Evolutionary conservation across 1,284 basidiomycete species (phyloP).

Genomic region (Caloboletus firmus): DNA sequence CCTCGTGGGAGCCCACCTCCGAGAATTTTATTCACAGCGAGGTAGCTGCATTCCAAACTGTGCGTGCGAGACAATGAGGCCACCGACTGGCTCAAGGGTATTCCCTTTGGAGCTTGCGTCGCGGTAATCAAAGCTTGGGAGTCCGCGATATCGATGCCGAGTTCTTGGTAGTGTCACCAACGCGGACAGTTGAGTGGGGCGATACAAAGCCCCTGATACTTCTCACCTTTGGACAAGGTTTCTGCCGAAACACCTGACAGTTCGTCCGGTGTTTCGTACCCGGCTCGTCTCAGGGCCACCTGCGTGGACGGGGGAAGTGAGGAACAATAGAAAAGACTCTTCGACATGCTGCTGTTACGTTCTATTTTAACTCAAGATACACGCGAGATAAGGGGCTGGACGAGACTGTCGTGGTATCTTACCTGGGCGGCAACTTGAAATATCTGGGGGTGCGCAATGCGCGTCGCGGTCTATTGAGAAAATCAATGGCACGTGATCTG

Average conservation of each 20-base stretch:
- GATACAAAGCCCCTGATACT: conserved; percentile 1
- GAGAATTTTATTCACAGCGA: conserved; percentile 55
- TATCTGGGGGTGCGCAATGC: conserved; percentile 8
- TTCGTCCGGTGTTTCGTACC: conserved; percentile 53
- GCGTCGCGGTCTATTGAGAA: background rate
- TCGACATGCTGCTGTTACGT: conserved; percentile 25
- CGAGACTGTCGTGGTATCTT: conserved; percentile 4
- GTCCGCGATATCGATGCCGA: conserved; percentile 45
- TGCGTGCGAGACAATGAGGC: conserved; percentile 42
- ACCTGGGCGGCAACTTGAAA: conserved; percentile 8
- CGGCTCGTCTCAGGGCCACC: conserved; percentile 45
- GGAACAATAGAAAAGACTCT: conserved; percentile 30
- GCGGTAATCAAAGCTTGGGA: conserved; percentile 46
- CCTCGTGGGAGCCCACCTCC: conserved; percentile 60
- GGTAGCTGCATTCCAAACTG: conserved; percentile 38
- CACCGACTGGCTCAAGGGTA: conserved; percentile 57
- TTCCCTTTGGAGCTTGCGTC: conserved; percentile 35
- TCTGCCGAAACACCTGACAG: conserved; percentile 42
- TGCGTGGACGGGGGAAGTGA: conserved; percentile 30
- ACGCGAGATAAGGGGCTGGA: conserved; percentile 1
- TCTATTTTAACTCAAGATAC: background rate
- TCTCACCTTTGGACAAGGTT: conserved; percentile 45
- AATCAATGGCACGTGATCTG: conserved; percentile 33
- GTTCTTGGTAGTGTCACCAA: conserved; percentile 37
- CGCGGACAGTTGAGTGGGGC: background rate